Base-by-base conservation (phyloP, 805 yeast genomes). In the Candida khao-thaluensis region DNA sequence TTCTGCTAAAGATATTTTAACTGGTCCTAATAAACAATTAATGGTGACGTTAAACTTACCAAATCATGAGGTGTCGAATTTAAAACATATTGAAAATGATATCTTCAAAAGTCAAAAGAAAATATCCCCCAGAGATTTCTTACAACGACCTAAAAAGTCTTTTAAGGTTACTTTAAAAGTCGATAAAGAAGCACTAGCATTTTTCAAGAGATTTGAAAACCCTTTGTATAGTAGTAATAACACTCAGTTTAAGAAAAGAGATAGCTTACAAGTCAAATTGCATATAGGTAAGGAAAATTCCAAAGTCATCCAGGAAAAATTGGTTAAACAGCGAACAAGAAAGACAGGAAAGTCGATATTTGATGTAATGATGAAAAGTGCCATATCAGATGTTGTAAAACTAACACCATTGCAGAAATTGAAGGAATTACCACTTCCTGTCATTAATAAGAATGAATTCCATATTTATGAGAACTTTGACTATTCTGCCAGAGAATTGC, bases 41-140 rank as follows among this genome's bases (percentile, higher is more conserved):
- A 17, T 29, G 11, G 43, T 34, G 15, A 28, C 35, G 3, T 30
- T 34, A n/a, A 30, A 40, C 6, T 2, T 34, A 3, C 28, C 14
- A 8, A 18, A 25, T 9, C 11, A 38, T 5, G 36, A 22, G 12
- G 10, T 23, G 10, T 17, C 22, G 4, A 17, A 28, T 16, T 6
- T 24, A 22, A 18, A 15, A 7, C 31, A 30, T 5, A 37, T 54
- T n/a, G 64, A 59, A 31, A 25, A 51, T 2, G 52, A 53, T 23
- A 48, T 59, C 4, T 58, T 37, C 30, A 28, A 6, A 34, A 46
- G 26, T 38, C 50, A 15, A 55, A 56, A 41, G 36, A 57, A 26
- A 49, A 62, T 35, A 0, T 53, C 66, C 9, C 60, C 67, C 30
- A 62, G 56, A 35, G 74, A 76, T 46, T 59, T 79, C 3, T 73